Conservation (phyloP, 805 yeast species). For the Vanderwaltozyma yarrowii region DNA sequence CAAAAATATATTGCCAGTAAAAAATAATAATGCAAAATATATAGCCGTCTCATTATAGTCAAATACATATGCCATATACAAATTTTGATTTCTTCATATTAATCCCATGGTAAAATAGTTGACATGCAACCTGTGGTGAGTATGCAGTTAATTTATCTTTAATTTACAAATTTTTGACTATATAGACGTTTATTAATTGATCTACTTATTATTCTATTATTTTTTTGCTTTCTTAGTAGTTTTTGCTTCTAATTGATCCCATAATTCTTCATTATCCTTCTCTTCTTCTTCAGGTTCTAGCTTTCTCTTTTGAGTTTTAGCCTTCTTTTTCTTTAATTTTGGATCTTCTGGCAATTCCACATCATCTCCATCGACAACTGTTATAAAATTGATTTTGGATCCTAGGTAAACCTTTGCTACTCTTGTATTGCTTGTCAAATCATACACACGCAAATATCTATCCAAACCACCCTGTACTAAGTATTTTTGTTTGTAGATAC, state of each 20-base stretch:
- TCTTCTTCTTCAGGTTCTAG: constrained; percentile 20
- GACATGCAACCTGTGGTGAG: too few relatives aligned
- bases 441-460: constrained; percentile 72
- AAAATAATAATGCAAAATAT: too few relatives aligned
- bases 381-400: constrained; percentile 40
- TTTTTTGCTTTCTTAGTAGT: constrained; percentile 8
- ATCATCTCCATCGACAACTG: constrained; percentile 27
- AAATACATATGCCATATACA: too few relatives aligned
- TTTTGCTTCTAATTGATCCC: constrained; percentile 18
- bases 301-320: constrained; percentile 30
- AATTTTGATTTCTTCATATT: too few relatives aligned
- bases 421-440: constrained; percentile 45
- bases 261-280: constrained; percentile 29
- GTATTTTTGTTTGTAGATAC: constrained; percentile 28
- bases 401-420: constrained; percentile 67
- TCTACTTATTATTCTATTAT: too few relatives aligned
- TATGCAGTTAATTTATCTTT: too few relatives aligned
- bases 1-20: too few relatives aligned
- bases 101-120: too few relatives aligned
- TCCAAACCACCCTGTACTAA: constrained; percentile 80
- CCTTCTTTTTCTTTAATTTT: constrained; percentile 24
- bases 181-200: too few relatives aligned
- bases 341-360: constrained; percentile 25
- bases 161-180: too few relatives aligned
- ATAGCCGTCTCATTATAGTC: too few relatives aligned